phyloP scores from a whole-genome alignment of 2,329 filamentous ascomycete genomes.

The Bipolaris bicolor region DNA sequence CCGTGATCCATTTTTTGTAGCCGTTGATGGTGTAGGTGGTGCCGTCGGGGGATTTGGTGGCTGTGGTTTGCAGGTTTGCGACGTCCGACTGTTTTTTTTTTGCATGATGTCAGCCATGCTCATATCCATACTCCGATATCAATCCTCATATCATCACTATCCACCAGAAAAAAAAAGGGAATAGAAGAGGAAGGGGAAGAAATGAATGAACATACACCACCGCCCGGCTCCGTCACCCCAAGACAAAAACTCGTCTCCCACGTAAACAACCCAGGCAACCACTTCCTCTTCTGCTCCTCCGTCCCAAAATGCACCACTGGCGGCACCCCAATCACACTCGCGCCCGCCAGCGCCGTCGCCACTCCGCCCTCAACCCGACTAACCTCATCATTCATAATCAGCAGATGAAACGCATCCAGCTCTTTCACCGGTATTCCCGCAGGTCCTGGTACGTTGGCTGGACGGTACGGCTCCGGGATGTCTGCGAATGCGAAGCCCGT shows the following conservation, averaged over 20 bases:
- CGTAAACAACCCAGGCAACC: constrained; percentile 64
- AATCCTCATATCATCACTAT: not conserved
- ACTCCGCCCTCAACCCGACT: constrained; percentile 64
- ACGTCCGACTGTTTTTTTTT: constrained; percentile 60
- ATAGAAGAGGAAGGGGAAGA: not conserved
- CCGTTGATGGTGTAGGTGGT: constrained; percentile 73
- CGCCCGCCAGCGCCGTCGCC: constrained; percentile 63
- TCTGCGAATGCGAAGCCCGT: constrained; percentile 54
- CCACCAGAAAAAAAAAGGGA: not conserved
- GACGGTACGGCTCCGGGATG: constrained; percentile 53
- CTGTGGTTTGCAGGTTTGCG: constrained; percentile 67
- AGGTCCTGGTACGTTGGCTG: constrained; percentile 46
- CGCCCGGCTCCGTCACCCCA: constrained; percentile 69
- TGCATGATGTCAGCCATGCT: too few species aligned
- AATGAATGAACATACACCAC: constrained; percentile 41
- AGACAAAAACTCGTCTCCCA: constrained; percentile 68
- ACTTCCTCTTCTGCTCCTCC: constrained; percentile 63
- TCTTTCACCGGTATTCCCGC: constrained; percentile 47
- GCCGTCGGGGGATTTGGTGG: constrained; percentile 74
- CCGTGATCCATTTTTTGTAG: constrained; percentile 73
- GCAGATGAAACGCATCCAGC: constrained; percentile 49
- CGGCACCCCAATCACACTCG: constrained; percentile 67
- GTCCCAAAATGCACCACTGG: constrained; percentile 69
- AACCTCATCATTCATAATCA: constrained; percentile 63
- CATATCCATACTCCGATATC: too few species aligned